Base-by-base conservation (phyloP, 2,329 filamentous ascomycete genomes). In the Stagonosporopsis tanaceti region DNA sequence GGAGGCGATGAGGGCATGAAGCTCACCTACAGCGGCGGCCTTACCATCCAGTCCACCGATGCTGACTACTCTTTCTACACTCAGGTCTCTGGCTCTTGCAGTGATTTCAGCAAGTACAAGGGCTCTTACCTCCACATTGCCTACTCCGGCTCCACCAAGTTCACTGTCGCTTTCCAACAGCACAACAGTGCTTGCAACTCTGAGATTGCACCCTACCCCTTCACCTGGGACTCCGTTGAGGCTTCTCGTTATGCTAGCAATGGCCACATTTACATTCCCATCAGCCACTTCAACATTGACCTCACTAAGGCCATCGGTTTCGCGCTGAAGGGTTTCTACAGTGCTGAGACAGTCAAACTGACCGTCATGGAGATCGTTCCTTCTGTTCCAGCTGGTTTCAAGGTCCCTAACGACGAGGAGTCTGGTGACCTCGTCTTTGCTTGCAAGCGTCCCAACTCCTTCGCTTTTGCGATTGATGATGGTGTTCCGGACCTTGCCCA, bases 381-480 rank as follows among this genome's bases (percentile, higher is more conserved):
- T 20, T 75, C 78, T 0, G 75, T 88, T 1, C 87, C 88, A 1
- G 60, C 75, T 0, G 74, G 76, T 17, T 82, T 84, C 59, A 78
- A 70, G 28, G 77, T 89, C 8, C 87, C 87, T 1, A 74, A 76
- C 54, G 90, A 90, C 75, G 76, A 88, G 28, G 82, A 86, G 0
- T 87, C 82, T 1, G 87, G 87, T 6, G 81, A 80, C 20, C 78
- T 90, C 32, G 78, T 87, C 42, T 85, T 89, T 66, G 79, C 83
- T 6, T 90, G 88, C 79, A 87, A 84, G 63, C 82, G 87, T 17
- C 87, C 87, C 44, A 89, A 89, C 76, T 87, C 84, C 0, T 90
- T 91, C 70, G 88, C 88, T 1, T 90, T 91, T 71, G 88, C 87
- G 47, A 90, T 91, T 61, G 88, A 90, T 69, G 88, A 91, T 71